A percentile compares a stretch with the other conserved stretches of the same genome.
These are phyloP conservation scores for Tilletia horrida DNA, from an alignment of 1,284 basidiomycete species.

Conservation along the genomic window DNA sequence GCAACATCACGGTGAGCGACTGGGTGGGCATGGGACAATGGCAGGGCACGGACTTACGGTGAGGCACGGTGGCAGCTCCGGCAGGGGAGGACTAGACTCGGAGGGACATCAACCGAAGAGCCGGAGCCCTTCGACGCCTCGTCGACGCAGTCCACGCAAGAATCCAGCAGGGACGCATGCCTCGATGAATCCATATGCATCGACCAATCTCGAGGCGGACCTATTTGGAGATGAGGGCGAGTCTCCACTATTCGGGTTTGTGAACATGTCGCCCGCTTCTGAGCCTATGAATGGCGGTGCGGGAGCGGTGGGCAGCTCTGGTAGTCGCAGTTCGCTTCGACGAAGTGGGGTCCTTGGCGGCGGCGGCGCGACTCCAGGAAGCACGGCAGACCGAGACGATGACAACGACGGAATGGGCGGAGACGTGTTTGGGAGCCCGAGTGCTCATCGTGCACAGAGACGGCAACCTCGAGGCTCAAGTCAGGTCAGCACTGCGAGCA, in stretches of 20 bases:
- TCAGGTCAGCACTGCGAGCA: too few relatives aligned
- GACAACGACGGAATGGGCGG: neutral
- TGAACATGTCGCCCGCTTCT: conserved; percentile 15
- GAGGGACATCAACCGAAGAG: conserved; percentile 18
- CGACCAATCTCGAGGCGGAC: conserved; percentile 3
- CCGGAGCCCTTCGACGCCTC: conserved; percentile 25
- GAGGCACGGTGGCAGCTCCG: too few relatives aligned
- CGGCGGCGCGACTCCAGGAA: neutral
- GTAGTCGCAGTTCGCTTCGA: neutral
- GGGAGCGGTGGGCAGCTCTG: neutral
- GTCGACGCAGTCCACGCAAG: conserved; percentile 50
- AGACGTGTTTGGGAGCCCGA: conserved; percentile 7
- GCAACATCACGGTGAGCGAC: conserved; percentile 20
- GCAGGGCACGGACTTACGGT: too few relatives aligned
- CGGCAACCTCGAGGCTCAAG: neutral
- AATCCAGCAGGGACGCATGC: conserved; percentile 44
- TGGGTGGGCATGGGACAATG: neutral
- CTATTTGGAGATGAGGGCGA: conserved; percentile 4
- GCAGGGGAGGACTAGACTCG: neutral
- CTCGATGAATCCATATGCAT: conserved; percentile 47
- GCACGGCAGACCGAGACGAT: neutral
- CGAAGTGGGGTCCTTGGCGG: neutral
- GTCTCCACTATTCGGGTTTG: conserved; percentile 3
- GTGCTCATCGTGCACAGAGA: neutral
- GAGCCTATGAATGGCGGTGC: neutral